Conservation (phyloP, 164 flowering plant species). For the Hamamelis virginiana region DNA sequence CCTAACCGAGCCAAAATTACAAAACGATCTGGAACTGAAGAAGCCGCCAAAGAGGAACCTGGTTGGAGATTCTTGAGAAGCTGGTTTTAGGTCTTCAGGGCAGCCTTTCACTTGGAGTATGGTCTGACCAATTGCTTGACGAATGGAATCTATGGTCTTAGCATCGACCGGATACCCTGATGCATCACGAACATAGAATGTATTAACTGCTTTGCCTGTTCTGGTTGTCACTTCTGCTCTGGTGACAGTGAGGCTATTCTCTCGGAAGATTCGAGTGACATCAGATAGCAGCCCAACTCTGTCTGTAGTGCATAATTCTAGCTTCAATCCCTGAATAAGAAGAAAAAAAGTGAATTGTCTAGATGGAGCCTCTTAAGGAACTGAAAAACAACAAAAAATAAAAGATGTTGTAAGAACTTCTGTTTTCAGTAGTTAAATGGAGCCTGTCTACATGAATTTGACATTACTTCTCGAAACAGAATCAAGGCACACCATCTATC, state of each 20-base stretch:
- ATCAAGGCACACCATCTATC: too few relatives aligned
- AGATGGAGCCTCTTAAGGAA: too few relatives aligned
- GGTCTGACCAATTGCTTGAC: conserved; percentile 16
- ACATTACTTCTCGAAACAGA: too few relatives aligned
- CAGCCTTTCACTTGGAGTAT: conserved; percentile 22
- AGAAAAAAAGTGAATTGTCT: background rate
- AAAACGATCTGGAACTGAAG: conserved; percentile 75
- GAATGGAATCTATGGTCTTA: conserved; percentile 13
- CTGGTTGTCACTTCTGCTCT: conserved; percentile 25
- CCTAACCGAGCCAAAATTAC: conserved; percentile 65
- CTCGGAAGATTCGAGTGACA: conserved; percentile 24
- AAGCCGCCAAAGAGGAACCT: conserved; percentile 83
- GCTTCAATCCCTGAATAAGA: conserved; percentile 20
- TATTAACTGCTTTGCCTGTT: conserved; percentile 13
- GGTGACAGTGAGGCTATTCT: conserved; percentile 21
- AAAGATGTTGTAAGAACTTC: too few relatives aligned
- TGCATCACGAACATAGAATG: conserved; percentile 24
- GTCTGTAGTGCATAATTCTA: conserved; percentile 25
- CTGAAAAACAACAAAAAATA: too few relatives aligned
- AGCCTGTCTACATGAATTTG: too few relatives aligned
- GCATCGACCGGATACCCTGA: conserved; percentile 18
- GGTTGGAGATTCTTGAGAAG: conserved; percentile 69
- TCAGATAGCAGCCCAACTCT: conserved; percentile 25
- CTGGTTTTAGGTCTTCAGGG: conserved; percentile 45
- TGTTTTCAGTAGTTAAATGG: too few relatives aligned